Base-by-base conservation (phyloP, 2,329 filamentous ascomycete genomes). In the Sphaceloma murrayae region DNA sequence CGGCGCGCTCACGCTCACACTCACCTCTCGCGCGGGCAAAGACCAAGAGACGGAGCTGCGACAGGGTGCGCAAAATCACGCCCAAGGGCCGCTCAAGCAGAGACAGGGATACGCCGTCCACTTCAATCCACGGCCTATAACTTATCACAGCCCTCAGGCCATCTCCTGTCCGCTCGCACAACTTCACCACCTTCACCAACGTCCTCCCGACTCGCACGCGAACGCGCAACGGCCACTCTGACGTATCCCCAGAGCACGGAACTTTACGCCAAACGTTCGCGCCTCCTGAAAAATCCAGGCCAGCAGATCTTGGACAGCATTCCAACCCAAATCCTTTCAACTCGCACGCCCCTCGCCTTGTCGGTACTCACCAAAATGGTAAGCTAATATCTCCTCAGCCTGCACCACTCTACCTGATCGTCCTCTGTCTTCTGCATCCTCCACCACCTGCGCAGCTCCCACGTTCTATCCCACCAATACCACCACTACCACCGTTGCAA, bases 251-350 rank as follows among this genome's bases (percentile, higher is more conserved):
- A n/a, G 27, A 16, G 17, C 34, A 19, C 34, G 22, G 27, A 16
- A 29, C 36, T 10, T 19, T 4, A 6, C 16, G 14, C 33, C 18
- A 36, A 30, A 19, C 36, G 36, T 27, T 9, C 16, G 24, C 66
- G 31, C 43, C 43, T 45, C 43, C 43, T 45, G 43, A 36, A 45
- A 45, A 34, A n/a, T 33, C 32, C 31, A 36, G 26, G 33, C 24
- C 43, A 34, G 26, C 21, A 33, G 19, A 21, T 29, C 32, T 21
- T 36, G n/a, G 21, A 34, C 24, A 34, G 14, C 31, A 30, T 40
- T n/a, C 21, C 24, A 34, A 34, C 33, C 33, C n/a, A 29, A 45
- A 34, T 16, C 13, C n/a, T n/a, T n/a, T n/a, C n/a, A 16, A 45
- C 14, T 32, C 33, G 43, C 29, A 21, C n/a, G 27, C 19, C 18